Base-by-base conservation (phyloP, 169 alveolate genomes). In the Cytauxzoon felis region DNA sequence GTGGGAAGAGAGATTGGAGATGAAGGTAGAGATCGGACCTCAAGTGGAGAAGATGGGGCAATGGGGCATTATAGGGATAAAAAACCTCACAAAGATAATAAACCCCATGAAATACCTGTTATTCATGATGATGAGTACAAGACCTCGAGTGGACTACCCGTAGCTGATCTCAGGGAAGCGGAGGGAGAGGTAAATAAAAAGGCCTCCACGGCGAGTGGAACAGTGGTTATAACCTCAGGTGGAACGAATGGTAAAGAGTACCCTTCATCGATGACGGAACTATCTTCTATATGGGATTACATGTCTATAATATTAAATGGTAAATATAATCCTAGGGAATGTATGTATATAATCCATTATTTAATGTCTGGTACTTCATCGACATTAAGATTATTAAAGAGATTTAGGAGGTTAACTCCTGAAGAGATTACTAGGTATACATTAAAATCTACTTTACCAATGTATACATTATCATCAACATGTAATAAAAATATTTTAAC, bases 271-370 rank as follows among this genome's bases (percentile, higher is more conserved):
- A 27, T 32, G 29, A 3, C 36, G 13, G 19, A n/a, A n/a, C n/a
- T n/a, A n/a, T n/a, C n/a, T n/a, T n/a, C n/a, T 18, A 61, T 72
- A 6, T 72, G 82, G 82, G 16, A 41, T 1, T 21, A 50, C 26
- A 50, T 72, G 19, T 61, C 70, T 19, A 18, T 72, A 8, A 18
- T 72, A 50, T 72, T 72, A 50, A 65, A 72, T 21, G 19, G 49
- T 26, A 6, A 7, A 49, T 72, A 43, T 63, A 26, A 48, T 0
- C 58, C 71, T 0, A 26, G 32, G 32, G 78, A 52, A 19, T 72
- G 82, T 16, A 50, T 48, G 5, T 47, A 43, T 34, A 50, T 72
- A 7, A 36, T 72, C 38, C 62, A 48, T 49, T 18, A 48, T 34
- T 51, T 72, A 29, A 13, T 72, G 26, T 29, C 38, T 40, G 54